phyloP scores from a whole-genome alignment of 192 early-diverging fungal species.

The Chytriomyces hyalinus region DNA sequence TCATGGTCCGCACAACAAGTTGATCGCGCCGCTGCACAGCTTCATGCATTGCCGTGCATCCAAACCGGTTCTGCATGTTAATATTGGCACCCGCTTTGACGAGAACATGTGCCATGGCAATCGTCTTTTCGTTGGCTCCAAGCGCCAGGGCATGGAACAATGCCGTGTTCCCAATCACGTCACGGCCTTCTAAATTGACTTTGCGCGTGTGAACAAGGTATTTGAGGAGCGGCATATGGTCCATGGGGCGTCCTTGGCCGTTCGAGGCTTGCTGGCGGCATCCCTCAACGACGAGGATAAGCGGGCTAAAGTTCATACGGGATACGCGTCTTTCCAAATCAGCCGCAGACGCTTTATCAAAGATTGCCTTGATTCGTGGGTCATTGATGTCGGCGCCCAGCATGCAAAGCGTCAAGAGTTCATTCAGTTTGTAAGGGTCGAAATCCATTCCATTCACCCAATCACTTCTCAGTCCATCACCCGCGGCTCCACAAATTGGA shows the following conservation, averaged over 20 bases:
- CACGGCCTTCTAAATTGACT: background rate
- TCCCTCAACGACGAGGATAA: background rate
- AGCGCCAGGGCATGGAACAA: background rate
- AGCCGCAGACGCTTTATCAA: background rate
- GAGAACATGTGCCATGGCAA: slow-evolving; percentile 4
- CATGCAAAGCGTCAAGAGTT: slow-evolving; percentile 2
- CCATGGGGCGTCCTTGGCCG: background rate
- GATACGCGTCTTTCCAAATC: background rate
- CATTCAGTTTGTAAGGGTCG: background rate
- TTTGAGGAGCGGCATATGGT: background rate
- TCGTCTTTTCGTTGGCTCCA: background rate
- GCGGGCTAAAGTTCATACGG: background rate
- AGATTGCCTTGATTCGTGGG: background rate
- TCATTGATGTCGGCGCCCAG: background rate
- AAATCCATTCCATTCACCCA: slow-evolving; percentile 23
- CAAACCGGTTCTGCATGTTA: slow-evolving; percentile 17
- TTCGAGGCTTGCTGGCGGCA: background rate
- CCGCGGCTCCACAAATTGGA: background rate
- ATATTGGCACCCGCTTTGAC: background rate
- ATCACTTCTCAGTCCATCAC: background rate
- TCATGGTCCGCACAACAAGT: background rate
- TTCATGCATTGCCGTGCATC: background rate
- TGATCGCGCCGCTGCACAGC: background rate
- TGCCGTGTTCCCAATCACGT: slow-evolving; percentile 18
- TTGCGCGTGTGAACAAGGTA: background rate